Percentiles rank a stretch among this genome's conserved stretches.
Conservation (phyloP, 78 protist genomes). For the Polysphondylium violaceum region DNA sequence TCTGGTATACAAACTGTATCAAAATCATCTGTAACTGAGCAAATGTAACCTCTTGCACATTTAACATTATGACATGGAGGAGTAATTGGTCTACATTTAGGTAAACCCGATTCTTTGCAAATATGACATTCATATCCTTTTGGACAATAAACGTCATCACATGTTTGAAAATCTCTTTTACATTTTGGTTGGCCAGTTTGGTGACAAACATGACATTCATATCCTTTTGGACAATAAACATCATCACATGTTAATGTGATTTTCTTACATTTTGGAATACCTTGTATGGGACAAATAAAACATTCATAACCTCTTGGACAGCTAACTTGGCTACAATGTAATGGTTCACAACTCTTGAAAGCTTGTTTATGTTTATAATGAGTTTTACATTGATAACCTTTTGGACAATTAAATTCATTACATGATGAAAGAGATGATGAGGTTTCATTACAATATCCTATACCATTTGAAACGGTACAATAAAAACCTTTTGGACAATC, state of each 20-base stretch:
- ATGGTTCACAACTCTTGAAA: too few species aligned
- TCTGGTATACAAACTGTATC: too few species aligned
- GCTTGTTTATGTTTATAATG: too few species aligned
- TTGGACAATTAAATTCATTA: background rate
- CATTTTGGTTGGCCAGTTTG: background rate
- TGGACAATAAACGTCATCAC: conserved; percentile 21
- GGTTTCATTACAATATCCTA: background rate
- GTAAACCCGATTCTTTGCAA: conserved; percentile 10
- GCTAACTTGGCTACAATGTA: background rate
- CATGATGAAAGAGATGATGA: background rate
- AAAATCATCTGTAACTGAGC: background rate
- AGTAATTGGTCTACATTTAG: conserved; percentile 12
- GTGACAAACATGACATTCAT: too few species aligned
- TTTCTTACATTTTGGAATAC: background rate
- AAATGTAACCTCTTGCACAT: background rate
- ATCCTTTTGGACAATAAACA: background rate
- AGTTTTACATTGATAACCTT: background rate
- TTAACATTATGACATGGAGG: background rate
- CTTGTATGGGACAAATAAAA: background rate
- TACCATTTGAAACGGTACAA: conserved; percentile 3
- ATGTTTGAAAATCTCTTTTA: background rate
- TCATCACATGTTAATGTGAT: background rate
- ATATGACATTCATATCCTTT: background rate
- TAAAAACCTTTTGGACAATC: conserved; percentile 23
- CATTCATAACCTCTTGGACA: conserved; percentile 31